Evolutionary conservation across 2,329 filamentous ascomycete species (phyloP).

Genomic region (Aspergillus sp.): DNA sequence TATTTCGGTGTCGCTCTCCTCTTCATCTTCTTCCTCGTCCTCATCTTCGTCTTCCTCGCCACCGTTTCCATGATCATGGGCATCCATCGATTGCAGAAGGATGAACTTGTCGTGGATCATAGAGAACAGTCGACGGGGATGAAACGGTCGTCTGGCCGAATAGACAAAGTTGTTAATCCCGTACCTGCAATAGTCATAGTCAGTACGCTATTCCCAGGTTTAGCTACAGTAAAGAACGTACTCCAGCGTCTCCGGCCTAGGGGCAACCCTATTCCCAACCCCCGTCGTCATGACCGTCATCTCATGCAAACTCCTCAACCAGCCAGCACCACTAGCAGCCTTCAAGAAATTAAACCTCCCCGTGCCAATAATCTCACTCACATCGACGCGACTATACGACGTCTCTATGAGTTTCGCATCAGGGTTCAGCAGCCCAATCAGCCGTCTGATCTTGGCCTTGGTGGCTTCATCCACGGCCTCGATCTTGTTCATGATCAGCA

Average conservation of each 20-base stretch:
- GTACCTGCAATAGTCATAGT: constrained; percentile 44
- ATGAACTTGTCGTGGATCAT: constrained; percentile 49
- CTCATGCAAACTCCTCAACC: constrained; percentile 68
- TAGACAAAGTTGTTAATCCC: constrained; percentile 72
- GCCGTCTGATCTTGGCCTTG: constrained; percentile 49
- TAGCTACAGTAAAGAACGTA: constrained; percentile 27
- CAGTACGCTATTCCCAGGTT: no score
- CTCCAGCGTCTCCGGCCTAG: constrained; percentile 70
- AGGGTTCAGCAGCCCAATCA: constrained; percentile 65
- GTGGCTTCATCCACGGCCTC: constrained; percentile 59
- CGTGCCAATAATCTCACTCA: constrained; percentile 65
- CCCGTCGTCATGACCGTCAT: constrained; percentile 63
- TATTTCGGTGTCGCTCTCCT: constrained; percentile 23
- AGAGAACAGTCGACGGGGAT: constrained; percentile 40
- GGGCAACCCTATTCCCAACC: constrained; percentile 56
- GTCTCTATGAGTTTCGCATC: constrained; percentile 64
- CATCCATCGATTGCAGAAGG: constrained; percentile 32
- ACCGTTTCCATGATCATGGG: constrained; percentile 24
- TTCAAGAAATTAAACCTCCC: constrained; percentile 64
- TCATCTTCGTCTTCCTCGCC: constrained; percentile 24
- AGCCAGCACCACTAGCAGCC: constrained; percentile 65
- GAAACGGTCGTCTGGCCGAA: constrained; percentile 55
- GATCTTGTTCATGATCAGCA: constrained; percentile 69
- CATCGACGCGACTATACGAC: constrained; percentile 59
- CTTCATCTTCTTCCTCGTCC: constrained; percentile 29